These are phyloP conservation scores for Hypsizygus marmoreus DNA, from an alignment of 768 basidiomycete genomes.

Conservation along the genomic window DNA sequence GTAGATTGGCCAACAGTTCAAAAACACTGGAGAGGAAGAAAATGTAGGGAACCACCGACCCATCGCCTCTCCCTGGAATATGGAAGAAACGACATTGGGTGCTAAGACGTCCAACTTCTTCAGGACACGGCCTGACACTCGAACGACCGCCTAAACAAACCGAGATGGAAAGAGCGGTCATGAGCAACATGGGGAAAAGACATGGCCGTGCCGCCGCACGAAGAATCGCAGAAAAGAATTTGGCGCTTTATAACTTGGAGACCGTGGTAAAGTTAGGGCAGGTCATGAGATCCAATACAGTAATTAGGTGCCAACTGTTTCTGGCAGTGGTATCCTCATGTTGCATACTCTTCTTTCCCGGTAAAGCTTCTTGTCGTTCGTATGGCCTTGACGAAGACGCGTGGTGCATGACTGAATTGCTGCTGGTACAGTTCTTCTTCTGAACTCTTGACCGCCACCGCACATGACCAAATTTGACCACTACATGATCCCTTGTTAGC, in stretches of 20 bases:
- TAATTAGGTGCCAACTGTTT: no score
- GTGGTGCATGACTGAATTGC: no score
- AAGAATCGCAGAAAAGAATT: conserved; percentile 29
- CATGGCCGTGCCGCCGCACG: conserved; percentile 85
- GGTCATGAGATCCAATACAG: no score
- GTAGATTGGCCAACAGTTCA: neutral
- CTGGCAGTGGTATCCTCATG: no score
- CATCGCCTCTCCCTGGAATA: conserved; percentile 52
- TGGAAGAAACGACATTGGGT: conserved; percentile 64
- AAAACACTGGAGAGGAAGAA: neutral
- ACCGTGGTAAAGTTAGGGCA: conserved; percentile 44
- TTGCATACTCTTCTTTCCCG: no score
- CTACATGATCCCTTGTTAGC: no score
- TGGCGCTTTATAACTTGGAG: conserved; percentile 7
- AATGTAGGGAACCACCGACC: conserved; percentile 77
- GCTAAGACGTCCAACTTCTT: conserved; percentile 77
- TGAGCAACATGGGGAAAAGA: conserved; percentile 89
- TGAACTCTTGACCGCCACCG: no score
- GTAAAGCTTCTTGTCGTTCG: no score
- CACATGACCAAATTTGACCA: no score
- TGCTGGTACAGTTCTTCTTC: no score
- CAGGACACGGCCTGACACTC: conserved; percentile 89
- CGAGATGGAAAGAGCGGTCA: conserved; percentile 51
- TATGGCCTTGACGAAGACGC: no score
- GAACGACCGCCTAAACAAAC: conserved; percentile 66